These are phyloP conservation scores for Eucalyptus guilfoylei DNA, from an alignment of 345 rosid genomes.

Conservation along the genomic window DNA sequence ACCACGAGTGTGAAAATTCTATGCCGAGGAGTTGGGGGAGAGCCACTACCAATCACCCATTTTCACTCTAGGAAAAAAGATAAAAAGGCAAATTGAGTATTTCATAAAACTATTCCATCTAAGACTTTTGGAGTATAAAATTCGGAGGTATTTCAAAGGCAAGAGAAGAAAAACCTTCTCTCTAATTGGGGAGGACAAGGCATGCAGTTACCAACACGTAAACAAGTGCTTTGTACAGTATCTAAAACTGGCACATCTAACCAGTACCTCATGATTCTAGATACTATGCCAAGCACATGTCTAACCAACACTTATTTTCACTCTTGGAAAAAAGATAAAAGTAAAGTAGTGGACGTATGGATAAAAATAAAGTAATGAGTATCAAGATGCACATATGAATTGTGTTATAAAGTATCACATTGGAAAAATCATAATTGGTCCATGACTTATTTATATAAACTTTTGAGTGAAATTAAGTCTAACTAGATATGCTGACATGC, in stretches of 20 bases:
- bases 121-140: too few relatives aligned
- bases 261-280: rapidly evolving
- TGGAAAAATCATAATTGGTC: neutral
- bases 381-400: neutral
- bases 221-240: too few relatives aligned
- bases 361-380: neutral
- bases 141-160: rapidly evolving
- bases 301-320: neutral
- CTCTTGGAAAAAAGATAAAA: neutral
- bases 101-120: too few relatives aligned
- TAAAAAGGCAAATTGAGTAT: neutral
- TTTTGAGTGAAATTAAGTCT: rapidly evolving
- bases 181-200: rapidly evolving
- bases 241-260: too few relatives aligned
- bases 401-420: neutral
- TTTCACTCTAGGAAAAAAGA: neutral
- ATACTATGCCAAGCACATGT: rapidly evolving
- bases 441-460: neutral
- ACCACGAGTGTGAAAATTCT: neutral
- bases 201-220: rapidly evolving
- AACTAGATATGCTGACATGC: rapidly evolving
- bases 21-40: neutral
- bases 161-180: rapidly evolving
- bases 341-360: neutral
- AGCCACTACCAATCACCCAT: neutral